Base-by-base conservation (phyloP, 345 rosid genomes). In the Bruguiera gymnorhiza region DNA sequence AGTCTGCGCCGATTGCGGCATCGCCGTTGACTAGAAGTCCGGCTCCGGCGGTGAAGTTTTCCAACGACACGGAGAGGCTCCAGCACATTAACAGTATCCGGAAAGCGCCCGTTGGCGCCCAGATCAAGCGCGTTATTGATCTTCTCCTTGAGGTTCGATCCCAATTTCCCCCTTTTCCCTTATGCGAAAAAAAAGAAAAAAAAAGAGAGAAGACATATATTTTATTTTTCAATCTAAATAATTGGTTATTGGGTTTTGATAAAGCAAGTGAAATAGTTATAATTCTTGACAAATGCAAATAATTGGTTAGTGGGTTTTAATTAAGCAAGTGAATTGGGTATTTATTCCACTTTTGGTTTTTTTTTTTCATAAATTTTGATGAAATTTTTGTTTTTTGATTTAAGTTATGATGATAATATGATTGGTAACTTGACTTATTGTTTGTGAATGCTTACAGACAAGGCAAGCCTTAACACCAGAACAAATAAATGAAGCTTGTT, bases 91-190 rank as follows among this genome's bases (percentile, higher is more conserved):
- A 82, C 67, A 83, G 76, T 58, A 84, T 91, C 0, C 83, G 97
- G 26, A 91, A 89, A 81, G 76, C 81, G 20, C 93, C 92, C 59
- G 92, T 85, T 26, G 97, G 97, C 11, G 88, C 96, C 71, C 97
- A 91, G 83, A 89, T 94, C 65, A 94, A 91, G 81, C 96, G 93
- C 23, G 96, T 94, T 70, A 91, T 94, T 24, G 89, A 88, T 71
- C 81, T 86, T 62, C 75, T 91, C 39, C 64, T 63, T 1, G 84
- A 81, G 89, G 91, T 89, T 78, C 36, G 21, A 36, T 23, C 50
- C 19, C 52, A 7, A 57, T 50, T 37, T 39, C 50, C 18, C 50
- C 50, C 1, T 43, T 11, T 43, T 32, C 6, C 36, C 6, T 32
- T 27, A 27, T 27, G 29, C 29, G 29, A 27, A 27, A 27, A 27